Percentiles rank a stretch among this genome's conserved stretches.
Conservation (phyloP, 2,329 filamentous ascomycete genomes). For the Colletotrichum shisoi region DNA sequence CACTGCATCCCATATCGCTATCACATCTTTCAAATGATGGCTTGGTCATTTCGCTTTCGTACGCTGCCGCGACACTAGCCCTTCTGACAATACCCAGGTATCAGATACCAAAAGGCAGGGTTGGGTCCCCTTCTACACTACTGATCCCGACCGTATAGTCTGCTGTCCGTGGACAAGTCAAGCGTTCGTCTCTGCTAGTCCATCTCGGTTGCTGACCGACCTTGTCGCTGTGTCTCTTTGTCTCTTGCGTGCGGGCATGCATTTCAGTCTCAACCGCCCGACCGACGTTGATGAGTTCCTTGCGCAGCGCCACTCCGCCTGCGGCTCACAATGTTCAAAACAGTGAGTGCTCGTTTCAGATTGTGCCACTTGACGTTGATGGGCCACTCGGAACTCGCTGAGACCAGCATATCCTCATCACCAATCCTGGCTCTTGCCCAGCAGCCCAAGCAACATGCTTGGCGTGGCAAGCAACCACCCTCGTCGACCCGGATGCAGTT, state of each 20-base stretch:
- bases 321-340: conserved; percentile 23
- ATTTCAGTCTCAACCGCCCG: conserved; percentile 2
- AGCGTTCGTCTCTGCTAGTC: conserved; percentile 23
- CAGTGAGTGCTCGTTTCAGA: conserved; percentile 31
- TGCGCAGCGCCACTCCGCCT: conserved; percentile 10
- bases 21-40: conserved; percentile 17
- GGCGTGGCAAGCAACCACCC: conserved; percentile 18
- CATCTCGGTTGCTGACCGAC: conserved; percentile 13
- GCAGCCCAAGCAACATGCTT: conserved; percentile 31
- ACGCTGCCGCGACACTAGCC: conserved; percentile 10
- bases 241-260: conserved; percentile 11
- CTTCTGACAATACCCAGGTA: conserved; percentile 2
- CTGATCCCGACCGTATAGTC: no score
- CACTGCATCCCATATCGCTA: conserved; percentile 18
- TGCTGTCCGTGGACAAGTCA: conserved; percentile 24
- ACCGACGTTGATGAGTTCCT: conserved; percentile 5
- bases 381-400: conserved; percentile 12
- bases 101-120: conserved; percentile 12
- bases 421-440: not conserved
- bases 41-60: conserved; percentile 26
- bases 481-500: conserved; percentile 29
- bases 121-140: not conserved
- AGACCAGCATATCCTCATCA: conserved; percentile 35
- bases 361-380: conserved; percentile 33
- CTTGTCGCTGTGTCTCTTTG: not conserved